A percentile compares a stretch with the other conserved stretches of the same genome.
Evolutionary conservation across 2,329 filamentous ascomycete genomes (phyloP).

Genomic region (Diaporthe ilicicola): DNA sequence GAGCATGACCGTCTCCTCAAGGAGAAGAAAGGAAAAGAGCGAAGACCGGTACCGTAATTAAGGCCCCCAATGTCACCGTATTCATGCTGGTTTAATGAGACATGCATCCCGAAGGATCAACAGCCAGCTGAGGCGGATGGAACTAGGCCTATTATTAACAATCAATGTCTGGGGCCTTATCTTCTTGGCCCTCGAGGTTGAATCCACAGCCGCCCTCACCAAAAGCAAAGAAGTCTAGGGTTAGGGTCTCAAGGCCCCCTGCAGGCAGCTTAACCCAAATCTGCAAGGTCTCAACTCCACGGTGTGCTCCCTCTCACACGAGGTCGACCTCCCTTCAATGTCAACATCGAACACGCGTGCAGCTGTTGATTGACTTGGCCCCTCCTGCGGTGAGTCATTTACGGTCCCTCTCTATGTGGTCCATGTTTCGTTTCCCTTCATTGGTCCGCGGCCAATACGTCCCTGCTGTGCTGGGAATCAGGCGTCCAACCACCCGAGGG

Average conservation of each 20-base stretch:
- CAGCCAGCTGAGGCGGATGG: background rate
- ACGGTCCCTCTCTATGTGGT: background rate
- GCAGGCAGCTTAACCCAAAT: no score
- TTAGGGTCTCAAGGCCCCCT: no score
- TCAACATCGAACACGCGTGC: background rate
- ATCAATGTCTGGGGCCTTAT: no score
- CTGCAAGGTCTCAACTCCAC: no score
- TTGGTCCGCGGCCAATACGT: background rate
- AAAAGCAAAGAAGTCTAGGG: no score
- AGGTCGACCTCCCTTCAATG: background rate
- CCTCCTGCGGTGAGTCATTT: background rate
- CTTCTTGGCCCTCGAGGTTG: no score
- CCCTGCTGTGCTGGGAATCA: background rate
- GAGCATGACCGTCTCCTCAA: background rate
- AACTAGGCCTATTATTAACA: background rate
- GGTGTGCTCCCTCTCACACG: background rate
- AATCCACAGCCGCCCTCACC: no score
- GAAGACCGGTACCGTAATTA: background rate
- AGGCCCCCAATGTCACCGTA: conserved; percentile 4
- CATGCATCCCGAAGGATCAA: conserved; percentile 2
- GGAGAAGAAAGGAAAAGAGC: background rate
- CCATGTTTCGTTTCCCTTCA: background rate
- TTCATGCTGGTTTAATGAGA: background rate
- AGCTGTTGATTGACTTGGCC: background rate
- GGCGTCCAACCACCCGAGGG: background rate